Base-by-base conservation (phyloP, 2,329 filamentous ascomycete species). In the Aspergillus sp. region DNA sequence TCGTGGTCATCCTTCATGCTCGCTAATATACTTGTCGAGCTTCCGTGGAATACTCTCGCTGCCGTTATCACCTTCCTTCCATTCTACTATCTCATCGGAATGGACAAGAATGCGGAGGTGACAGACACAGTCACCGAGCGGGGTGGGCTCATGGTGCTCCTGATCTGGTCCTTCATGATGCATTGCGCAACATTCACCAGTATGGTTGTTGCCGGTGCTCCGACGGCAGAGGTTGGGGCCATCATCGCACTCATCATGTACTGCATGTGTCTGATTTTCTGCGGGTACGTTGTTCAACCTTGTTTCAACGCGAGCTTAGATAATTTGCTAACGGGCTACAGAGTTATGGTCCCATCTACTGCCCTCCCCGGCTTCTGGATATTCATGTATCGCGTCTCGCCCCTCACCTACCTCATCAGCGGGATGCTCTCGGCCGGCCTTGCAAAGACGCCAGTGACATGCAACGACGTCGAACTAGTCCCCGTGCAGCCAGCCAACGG, bases 1-100 rank as follows among this genome's bases (percentile, higher is more conserved):
- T 89, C 86, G 0, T 92, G 90, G 90, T 83, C 85, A 64, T 87
- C 69, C 0, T 92, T 92, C 76, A 82, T 92, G 69, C 76, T 89
- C 7, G 84, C 87, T 70, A 90, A 91, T 71, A 84, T 92, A 3
- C 13, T 48, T 9, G 46, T 48, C 8, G 46, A 48, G 46, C 19
- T 48, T 25, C 46, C 46, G 1, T 48, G 46, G 46, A 48, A 48
- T 25, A 48, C 19, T 25, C 47, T 91, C 7, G 83, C 85, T 0
- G 87, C 83, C 5, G 76, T 68, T 17, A 71, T 90, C 11, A 81
- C 85, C 56, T 91, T 81, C 68, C 83, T 83, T 0, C 83, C 80
- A 64, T 90, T 87, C 79, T 91, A 90, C 79, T 91, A 89, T 66
- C 83, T 84, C 0, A 80, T 87, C 30, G 76, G 77, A 1, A 66